A percentile compares a stretch with the other conserved stretches of the same genome.
phyloP scores from a whole-genome alignment of 495 filamentous ascomycete species.

The Aspergillus diversus region DNA sequence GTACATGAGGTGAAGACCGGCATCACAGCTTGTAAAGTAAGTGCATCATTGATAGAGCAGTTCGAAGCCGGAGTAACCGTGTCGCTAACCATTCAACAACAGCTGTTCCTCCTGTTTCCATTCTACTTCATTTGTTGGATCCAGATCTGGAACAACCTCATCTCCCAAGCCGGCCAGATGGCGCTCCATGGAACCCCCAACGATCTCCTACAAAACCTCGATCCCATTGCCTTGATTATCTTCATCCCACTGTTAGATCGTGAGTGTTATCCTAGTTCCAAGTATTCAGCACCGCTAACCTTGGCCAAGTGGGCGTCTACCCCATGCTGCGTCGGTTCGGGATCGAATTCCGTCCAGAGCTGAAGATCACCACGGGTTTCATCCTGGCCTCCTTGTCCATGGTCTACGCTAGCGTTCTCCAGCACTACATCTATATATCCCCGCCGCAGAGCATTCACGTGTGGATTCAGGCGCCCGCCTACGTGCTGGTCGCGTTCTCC shows the following conservation, averaged over 20 bases:
- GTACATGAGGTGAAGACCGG: conserved; percentile 52
- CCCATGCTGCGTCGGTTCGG: conserved; percentile 38
- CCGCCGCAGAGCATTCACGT: conserved; percentile 45
- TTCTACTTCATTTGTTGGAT: conserved; percentile 26
- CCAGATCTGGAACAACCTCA: conserved; percentile 30
- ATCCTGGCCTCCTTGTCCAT: conserved; percentile 59
- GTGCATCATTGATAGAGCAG: too few relatives aligned
- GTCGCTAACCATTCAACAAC: neutral
- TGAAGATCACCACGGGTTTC: conserved; percentile 66
- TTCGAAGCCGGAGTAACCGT: neutral
- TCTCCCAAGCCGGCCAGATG: conserved; percentile 51
- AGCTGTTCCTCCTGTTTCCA: conserved; percentile 51
- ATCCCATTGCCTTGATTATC: conserved; percentile 64
- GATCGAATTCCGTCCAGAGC: conserved; percentile 64
- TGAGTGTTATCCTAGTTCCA: conserved; percentile 16
- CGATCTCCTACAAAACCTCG: conserved; percentile 68
- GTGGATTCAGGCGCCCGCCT: conserved; percentile 58
- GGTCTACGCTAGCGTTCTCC: conserved; percentile 58
- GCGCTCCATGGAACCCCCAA: conserved; percentile 54
- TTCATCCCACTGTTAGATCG: conserved; percentile 65
- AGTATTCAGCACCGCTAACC: conserved; percentile 43
- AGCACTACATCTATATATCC: conserved; percentile 60
- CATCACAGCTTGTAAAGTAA: conserved; percentile 48
- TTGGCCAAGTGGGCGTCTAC: conserved; percentile 39
- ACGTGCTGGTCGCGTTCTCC: conserved; percentile 59